These are phyloP conservation scores for Epichloe sylvatica DNA, from an alignment of 2,329 filamentous ascomycete species.

Conservation along the genomic window DNA sequence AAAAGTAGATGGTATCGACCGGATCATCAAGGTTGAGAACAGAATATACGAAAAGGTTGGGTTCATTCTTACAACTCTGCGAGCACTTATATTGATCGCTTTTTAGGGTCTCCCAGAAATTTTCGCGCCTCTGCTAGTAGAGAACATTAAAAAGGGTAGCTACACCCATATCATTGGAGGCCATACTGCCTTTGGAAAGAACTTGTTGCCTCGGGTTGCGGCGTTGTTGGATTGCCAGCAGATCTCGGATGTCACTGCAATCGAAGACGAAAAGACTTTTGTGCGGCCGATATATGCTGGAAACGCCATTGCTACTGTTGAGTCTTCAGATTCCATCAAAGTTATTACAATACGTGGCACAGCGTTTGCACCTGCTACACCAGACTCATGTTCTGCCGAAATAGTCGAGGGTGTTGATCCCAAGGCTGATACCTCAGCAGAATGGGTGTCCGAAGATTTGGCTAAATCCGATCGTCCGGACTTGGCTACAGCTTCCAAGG, in stretches of 20 bases:
- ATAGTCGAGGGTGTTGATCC: conserved; percentile 76
- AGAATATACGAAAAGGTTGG: conserved; percentile 77
- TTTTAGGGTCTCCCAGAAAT: conserved; percentile 75
- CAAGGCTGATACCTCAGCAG: conserved; percentile 55
- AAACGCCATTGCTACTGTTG: conserved; percentile 91
- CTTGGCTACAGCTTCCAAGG: conserved; percentile 71
- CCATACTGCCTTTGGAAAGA: conserved; percentile 95
- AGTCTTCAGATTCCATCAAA: conserved; percentile 76
- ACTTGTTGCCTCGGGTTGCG: conserved; percentile 77
- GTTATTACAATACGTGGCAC: conserved; percentile 87
- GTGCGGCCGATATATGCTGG: conserved; percentile 94
- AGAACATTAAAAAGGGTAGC: conserved; percentile 92
- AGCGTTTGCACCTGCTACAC: conserved; percentile 65
- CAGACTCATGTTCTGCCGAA: conserved; percentile 57
- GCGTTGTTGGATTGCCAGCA: conserved; percentile 86
- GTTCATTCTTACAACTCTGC: background rate
- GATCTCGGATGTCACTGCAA: conserved; percentile 76
- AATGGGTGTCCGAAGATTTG: conserved; percentile 91
- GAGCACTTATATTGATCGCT: conserved; percentile 3
- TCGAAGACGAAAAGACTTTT: conserved; percentile 87
- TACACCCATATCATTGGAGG: conserved; percentile 86
- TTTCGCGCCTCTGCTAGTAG: conserved; percentile 80
- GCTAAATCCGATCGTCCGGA: conserved; percentile 90
- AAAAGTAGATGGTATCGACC: conserved; percentile 81
- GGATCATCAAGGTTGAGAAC: conserved; percentile 81